Base-by-base conservation (phyloP, 306 rosid species). In the Quercus rubra region DNA sequence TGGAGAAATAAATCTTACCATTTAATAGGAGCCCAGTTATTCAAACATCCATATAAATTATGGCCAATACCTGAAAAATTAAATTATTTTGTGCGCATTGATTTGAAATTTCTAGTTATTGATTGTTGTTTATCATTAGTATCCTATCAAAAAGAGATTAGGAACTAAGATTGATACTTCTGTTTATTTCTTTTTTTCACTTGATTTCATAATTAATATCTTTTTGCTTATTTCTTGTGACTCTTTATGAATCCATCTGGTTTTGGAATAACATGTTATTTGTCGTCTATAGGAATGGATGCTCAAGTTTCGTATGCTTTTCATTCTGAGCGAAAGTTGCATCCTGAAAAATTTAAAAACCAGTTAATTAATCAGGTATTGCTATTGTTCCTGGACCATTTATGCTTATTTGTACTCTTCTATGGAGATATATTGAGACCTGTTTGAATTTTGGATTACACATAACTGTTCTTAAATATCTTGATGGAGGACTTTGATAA, bases 241-340 rank as follows among this genome's bases (percentile, higher is more conserved):
- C 17, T 18, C 9, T 63, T 18, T 21, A 35, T 8, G 13, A 3
- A 11, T 33, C 49, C 20, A 35, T 67, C 49, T 31, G 43, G 27
- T 70, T 27, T 61, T 49, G 52, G 62, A 62, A 5, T 55, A 55
- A 66, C 31, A 49, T 71, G n/a, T 81, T 18, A 69, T 14, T 55
- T 61, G 21, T 59, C 68, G 57, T 81, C 74, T 77, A 54, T 28
- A 95, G 98, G 99, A 59, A 95, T 95, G 98, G 99, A 95, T 82
- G 99, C 98, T 82, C 98, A 95, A 89, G 97, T 95, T 75, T 95
- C 99, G 43, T 93, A 93, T 55, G 97, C 94, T 62, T 95, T 95
- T 89, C 99, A 95, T 84, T 89, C 97, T 27, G 98, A 95, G 86
- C 80, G 99, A 77, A 95, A 95, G 88, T 23, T 78, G 91, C 89